Base-by-base conservation (phyloP, 106 monocot genomes). In the Apostasia ramifera region DNA sequence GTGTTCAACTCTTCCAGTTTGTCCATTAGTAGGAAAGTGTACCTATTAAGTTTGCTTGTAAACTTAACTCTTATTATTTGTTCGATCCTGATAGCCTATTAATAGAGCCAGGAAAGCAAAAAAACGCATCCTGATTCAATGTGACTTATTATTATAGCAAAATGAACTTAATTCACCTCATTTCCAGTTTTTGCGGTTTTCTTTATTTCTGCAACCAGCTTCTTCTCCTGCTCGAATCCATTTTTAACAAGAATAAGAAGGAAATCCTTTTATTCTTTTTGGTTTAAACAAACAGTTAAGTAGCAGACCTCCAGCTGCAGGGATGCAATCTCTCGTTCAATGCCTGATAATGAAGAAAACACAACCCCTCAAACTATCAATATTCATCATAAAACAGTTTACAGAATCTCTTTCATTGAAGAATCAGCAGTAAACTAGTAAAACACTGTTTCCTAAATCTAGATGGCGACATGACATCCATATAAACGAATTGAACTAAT, bases 171-270 rank as follows among this genome's bases (percentile, higher is more conserved):
- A 37, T 46, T 55, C 41, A 73, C 73, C 54, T 73, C 53, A 64
- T 73, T 73, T 73, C 73, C 73, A 45, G 53, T 73, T 73, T 73
- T 73, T 9, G 73, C 73, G 4, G 64, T 73, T 44, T 64, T 73
- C 52, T 73, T 73, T 52, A 73, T 73, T 40, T 73, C 73, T 26
- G 64, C 54, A 6, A 73, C 64, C 54, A 73, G 46, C 61, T 54
- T 40, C 64, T 73, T 73, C 61, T 73, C 73, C 73, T 73, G 55
- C 2, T n/a, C 57, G 40, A 0, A 40, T 5, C 6, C 4, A 60
- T 6, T 40, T 40, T 60, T 38, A 39, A 4, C 12, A 43, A 62
- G 11, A 45, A 62, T 44, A 12, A 44, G 4, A 2, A 45, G 12
- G 44, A 62, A 4, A 9, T 39, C 2, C 11, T 38, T 62, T 42